These are phyloP conservation scores for Mycena albidolilacea DNA, from an alignment of 768 basidiomycete species.

Conservation along the genomic window DNA sequence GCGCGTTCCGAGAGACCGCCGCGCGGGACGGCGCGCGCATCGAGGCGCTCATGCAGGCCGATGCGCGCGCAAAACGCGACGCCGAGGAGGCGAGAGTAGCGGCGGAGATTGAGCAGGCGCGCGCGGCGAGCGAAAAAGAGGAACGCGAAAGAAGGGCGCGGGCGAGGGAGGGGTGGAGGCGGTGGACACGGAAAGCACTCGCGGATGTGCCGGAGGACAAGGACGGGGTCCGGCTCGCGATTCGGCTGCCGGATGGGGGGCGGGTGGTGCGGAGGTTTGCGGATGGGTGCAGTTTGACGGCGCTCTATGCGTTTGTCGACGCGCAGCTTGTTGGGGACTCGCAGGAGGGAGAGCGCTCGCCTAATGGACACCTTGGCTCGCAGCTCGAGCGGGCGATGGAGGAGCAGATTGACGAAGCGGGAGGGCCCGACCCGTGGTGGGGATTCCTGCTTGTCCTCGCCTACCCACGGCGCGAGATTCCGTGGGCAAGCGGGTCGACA, in stretches of 20 bases:
- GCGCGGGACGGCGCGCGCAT: constrained; percentile 79
- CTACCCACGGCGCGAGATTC: constrained; percentile 79
- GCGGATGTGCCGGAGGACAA: constrained; percentile 49
- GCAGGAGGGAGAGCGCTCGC: constrained; percentile 61
- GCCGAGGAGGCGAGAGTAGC: constrained; percentile 47
- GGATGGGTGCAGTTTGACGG: constrained; percentile 64
- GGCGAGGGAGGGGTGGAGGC: constrained; percentile 68
- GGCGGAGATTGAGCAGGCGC: constrained; percentile 50
- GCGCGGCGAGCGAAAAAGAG: constrained; percentile 52
- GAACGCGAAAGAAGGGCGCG: constrained; percentile 52
- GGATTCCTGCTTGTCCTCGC: constrained; percentile 78
- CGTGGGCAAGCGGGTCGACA: constrained; percentile 58
- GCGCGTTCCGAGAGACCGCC: constrained; percentile 78
- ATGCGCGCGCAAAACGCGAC: constrained; percentile 53
- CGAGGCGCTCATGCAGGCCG: constrained; percentile 63
- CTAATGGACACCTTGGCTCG: constrained; percentile 49
- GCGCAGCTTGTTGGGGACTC: constrained; percentile 55
- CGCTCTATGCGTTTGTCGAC: constrained; percentile 84
- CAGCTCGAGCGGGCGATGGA: constrained; percentile 53
- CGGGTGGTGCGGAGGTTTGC: constrained; percentile 73
- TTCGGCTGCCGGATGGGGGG: constrained; percentile 70
- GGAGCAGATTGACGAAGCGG: constrained; percentile 42
- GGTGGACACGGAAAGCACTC: constrained; percentile 69
- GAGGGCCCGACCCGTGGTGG: constrained; percentile 69
- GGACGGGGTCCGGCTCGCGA: constrained; percentile 59